phyloP scores from a whole-genome alignment of 495 filamentous ascomycete species.

The Podospora australis region DNA sequence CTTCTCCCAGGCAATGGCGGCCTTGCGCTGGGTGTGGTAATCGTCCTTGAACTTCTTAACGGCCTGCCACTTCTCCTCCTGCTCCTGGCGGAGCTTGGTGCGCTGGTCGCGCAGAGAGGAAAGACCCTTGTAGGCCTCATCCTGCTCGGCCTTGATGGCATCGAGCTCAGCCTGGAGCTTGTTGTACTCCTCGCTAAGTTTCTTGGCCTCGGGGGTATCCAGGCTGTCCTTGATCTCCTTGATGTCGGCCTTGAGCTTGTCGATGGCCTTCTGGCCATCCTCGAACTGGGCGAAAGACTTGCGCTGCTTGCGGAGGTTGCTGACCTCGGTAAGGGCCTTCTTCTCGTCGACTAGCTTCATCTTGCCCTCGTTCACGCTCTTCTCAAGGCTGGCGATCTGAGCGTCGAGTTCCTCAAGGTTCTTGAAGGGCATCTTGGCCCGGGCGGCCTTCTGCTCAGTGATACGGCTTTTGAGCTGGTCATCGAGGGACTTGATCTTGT shows the following conservation, averaged over 20 bases:
- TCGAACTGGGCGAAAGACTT: constrained; percentile 85
- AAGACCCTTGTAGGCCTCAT: constrained; percentile 77
- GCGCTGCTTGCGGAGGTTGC: constrained; percentile 74
- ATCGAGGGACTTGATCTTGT: constrained; percentile 82
- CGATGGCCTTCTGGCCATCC: constrained; percentile 74
- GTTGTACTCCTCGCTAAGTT: constrained; percentile 75
- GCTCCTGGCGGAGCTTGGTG: constrained; percentile 69
- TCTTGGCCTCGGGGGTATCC: constrained; percentile 88
- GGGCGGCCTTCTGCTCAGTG: constrained; percentile 76
- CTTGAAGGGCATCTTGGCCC: constrained; percentile 72
- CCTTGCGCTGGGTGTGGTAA: constrained; percentile 70
- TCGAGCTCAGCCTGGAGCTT: constrained; percentile 81
- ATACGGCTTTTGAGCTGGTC: constrained; percentile 73
- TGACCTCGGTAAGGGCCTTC: constrained; percentile 80
- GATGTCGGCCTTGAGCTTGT: constrained; percentile 76
- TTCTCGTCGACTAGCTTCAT: constrained; percentile 96
- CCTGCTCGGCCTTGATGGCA: constrained; percentile 80
- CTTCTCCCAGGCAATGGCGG: constrained; percentile 71
- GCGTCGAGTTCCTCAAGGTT: constrained; percentile 78
- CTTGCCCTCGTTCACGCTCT: constrained; percentile 73
- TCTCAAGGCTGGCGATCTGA: constrained; percentile 72
- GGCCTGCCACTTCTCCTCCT: constrained; percentile 73
- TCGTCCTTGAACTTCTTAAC: constrained; percentile 81
- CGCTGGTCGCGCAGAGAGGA: constrained; percentile 84
- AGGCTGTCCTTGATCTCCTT: constrained; percentile 75